Conservation (phyloP, 2,329 filamentous ascomycete species). For the Ascochyta clinopodiicola region DNA sequence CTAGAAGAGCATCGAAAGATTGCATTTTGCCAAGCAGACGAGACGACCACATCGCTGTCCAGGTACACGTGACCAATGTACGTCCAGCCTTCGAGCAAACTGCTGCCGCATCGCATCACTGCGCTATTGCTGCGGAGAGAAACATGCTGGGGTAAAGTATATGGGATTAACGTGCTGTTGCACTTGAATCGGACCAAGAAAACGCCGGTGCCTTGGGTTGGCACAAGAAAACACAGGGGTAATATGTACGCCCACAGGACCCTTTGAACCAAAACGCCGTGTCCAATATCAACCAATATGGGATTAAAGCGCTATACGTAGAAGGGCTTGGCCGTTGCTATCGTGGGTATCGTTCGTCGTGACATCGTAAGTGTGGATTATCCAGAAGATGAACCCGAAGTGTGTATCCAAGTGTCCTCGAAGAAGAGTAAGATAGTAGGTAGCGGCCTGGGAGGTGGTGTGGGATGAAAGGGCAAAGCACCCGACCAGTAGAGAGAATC, state of each 20-base stretch:
- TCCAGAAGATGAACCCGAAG: conserved; percentile 27
- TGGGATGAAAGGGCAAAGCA: conserved; percentile 19
- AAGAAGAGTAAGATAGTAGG: conserved; percentile 17
- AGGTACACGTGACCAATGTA: background rate
- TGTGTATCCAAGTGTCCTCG: conserved; percentile 20
- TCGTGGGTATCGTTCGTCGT: conserved; percentile 49
- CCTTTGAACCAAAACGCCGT: conserved; percentile 24
- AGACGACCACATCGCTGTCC: background rate
- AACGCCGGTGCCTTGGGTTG: conserved; percentile 21
- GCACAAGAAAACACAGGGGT: conserved; percentile 15
- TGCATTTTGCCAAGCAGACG: conserved; percentile 3
- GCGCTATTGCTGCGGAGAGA: background rate
- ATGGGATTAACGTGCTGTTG: conserved; percentile 12
- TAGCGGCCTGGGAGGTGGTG: conserved; percentile 9
- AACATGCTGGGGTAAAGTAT: background rate
- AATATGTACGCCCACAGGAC: conserved; percentile 24
- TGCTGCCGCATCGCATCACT: background rate
- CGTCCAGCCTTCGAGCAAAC: background rate
- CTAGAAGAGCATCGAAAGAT: background rate
- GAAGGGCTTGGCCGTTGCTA: conserved; percentile 35
- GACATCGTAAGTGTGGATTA: conserved; percentile 39
- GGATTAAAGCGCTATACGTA: conserved; percentile 33
- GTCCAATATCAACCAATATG: conserved; percentile 26
- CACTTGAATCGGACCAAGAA: conserved; percentile 5
- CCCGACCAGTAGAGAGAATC: conserved; percentile 17